Evolutionary conservation across 371 early-diverging fungal species (phyloP).

Genomic region (Mucor mucedo): DNA sequence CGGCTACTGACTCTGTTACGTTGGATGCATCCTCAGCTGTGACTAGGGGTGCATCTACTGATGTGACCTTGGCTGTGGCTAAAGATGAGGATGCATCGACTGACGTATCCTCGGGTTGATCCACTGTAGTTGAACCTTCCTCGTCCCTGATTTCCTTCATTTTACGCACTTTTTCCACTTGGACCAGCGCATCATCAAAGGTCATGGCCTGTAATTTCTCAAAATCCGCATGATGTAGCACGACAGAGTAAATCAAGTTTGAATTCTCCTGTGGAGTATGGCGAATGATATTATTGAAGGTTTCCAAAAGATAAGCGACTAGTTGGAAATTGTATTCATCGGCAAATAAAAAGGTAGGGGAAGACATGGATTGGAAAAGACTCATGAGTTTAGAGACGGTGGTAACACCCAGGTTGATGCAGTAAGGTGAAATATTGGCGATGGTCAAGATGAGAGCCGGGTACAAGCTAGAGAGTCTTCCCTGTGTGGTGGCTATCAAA

Average conservation of each 20-base stretch:
- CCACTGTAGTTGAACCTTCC: too few relatives aligned
- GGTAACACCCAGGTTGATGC: conserved; percentile 74
- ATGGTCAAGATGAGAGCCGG: conserved; percentile 79
- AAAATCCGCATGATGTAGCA: conserved; percentile 71
- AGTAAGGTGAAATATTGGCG: conserved; percentile 80
- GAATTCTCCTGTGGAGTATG: conserved; percentile 69
- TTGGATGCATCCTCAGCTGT: too few relatives aligned
- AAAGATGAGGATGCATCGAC: not conserved
- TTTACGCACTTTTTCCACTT: conserved; percentile 54
- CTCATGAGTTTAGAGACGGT: conserved; percentile 76
- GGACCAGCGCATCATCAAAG: conserved; percentile 62
- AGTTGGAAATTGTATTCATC: conserved; percentile 77
- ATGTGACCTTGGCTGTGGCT: too few relatives aligned
- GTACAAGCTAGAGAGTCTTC: conserved; percentile 70
- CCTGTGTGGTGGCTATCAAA: conserved; percentile 77
- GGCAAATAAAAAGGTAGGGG: conserved; percentile 80
- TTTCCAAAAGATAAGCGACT: conserved; percentile 74
- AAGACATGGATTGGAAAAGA: conserved; percentile 77
- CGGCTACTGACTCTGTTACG: too few relatives aligned
- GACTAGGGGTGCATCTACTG: too few relatives aligned
- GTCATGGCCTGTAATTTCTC: conserved; percentile 59
- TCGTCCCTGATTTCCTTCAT: not conserved
- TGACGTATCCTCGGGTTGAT: not conserved
- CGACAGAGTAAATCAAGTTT: conserved; percentile 78
- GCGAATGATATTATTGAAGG: conserved; percentile 81